Base-by-base conservation (phyloP, 2,329 filamentous ascomycete genomes). In the Alternaria novae-zelandiae region DNA sequence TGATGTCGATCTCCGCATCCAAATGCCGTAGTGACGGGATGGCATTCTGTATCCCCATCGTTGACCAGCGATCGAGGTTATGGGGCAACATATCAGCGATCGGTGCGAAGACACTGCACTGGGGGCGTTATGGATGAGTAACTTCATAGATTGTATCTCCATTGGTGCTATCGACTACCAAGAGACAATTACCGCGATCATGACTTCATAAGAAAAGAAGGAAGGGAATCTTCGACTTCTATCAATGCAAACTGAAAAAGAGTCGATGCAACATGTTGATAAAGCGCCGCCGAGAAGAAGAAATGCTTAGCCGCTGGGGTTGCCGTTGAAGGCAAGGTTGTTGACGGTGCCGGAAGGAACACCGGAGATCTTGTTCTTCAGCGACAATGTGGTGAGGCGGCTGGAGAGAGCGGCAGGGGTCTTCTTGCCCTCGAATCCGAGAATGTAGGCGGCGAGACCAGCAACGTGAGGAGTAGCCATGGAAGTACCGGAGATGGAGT, bases 401-500 rank as follows among this genome's bases (percentile, higher is more conserved):
- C 75, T 26, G 71, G 82, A 83, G 21, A 89, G 83, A 11, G 80
- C 84, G 56, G 81, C 75, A 1, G 86, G 84, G n/a, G 79, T 81
- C 53, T 63, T 76, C 62, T 81, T 75, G 45, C 79, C 80, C 67
- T 86, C 82, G 41, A 86, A 78, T 17, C 74, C 76, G 82, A 92
- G 88, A 53, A 92, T 82, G 80, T 92, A 92, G 53, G 89, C 90
- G 43, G 86, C 89, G n/a, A 92, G 84, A 67, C 90, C 90, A 55
- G 88, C 86, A 63, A 92, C 84, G 76, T 92, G 90, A 15, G 90
- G 90, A 41, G 86, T 86, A 54, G 90, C 90, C 88, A 90, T 90
- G 57, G 85, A 88, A 21, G 89, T 91, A 55, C 88, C 89, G 20
- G 84, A 86, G 72, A 89, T 85, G 63, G 79, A 82, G 68, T 82